Conservation (phyloP, 2,329 filamentous ascomycete species). For the Epichloe sibirici region DNA sequence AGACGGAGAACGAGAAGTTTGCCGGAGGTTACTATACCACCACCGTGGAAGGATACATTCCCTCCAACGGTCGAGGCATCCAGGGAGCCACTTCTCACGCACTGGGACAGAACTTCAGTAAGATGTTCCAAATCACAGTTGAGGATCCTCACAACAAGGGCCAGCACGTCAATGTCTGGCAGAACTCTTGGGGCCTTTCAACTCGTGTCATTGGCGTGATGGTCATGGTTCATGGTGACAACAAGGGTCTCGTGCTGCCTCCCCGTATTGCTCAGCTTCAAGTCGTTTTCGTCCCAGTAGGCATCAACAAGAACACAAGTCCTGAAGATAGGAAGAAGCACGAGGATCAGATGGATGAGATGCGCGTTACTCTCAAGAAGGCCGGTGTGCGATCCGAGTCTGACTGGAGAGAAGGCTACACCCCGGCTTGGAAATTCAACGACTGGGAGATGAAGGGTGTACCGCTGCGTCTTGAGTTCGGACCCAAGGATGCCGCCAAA, state of each 20-base stretch:
- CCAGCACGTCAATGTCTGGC: slow-evolving; percentile 79
- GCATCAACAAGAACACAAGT: slow-evolving; percentile 77
- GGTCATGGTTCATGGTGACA: slow-evolving; percentile 95
- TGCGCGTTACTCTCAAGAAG: slow-evolving; percentile 57
- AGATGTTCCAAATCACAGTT: slow-evolving; percentile 98
- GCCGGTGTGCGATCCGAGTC: slow-evolving; percentile 67
- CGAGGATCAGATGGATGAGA: slow-evolving; percentile 59
- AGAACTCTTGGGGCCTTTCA: slow-evolving; percentile 97
- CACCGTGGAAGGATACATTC: slow-evolving; percentile 94
- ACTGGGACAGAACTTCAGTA: slow-evolving; percentile 94
- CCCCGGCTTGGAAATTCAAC: slow-evolving; percentile 96
- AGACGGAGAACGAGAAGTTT: slow-evolving; percentile 98
- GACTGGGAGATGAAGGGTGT: slow-evolving; percentile 97
- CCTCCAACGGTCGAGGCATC: slow-evolving; percentile 88
- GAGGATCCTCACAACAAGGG: slow-evolving; percentile 81
- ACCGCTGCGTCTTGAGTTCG: slow-evolving; percentile 87
- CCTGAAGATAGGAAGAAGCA: slow-evolving; percentile 69
- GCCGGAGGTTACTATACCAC: slow-evolving; percentile 94
- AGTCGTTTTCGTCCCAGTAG: slow-evolving; percentile 79
- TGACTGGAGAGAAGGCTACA: slow-evolving; percentile 82
- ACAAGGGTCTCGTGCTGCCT: slow-evolving; percentile 88
- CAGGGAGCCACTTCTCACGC: slow-evolving; percentile 93
- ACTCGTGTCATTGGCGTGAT: slow-evolving; percentile 97
- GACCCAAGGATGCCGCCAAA: slow-evolving; percentile 84
- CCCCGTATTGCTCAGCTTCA: slow-evolving; percentile 82